Conservation (phyloP, 345 rosid genomes). For the Aethionema arabicum region DNA sequence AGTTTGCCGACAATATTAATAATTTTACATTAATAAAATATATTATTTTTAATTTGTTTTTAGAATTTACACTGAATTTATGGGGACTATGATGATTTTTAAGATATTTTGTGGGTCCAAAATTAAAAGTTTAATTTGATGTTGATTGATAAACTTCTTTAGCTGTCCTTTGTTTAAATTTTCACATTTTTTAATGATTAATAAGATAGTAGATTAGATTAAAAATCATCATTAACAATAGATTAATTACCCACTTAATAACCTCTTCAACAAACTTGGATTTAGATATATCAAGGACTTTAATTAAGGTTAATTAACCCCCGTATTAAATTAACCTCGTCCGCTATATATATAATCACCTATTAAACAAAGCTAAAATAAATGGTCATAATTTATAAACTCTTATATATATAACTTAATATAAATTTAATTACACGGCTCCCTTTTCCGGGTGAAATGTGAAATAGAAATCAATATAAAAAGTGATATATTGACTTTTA, state of each 20-base stretch:
- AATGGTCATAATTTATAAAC: too few species aligned
- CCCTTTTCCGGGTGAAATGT: too few species aligned
- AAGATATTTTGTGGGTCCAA: conserved; percentile 11
- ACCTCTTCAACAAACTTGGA: conserved; percentile 30
- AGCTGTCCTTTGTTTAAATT: too few species aligned
- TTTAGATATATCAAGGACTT: conserved; percentile 27
- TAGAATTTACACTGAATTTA: background rate
- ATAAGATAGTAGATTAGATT: background rate
- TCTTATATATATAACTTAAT: too few species aligned
- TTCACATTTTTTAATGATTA: too few species aligned
- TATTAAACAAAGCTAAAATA: background rate
- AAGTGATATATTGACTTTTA: too few species aligned
- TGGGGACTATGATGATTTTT: background rate
- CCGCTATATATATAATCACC: background rate
- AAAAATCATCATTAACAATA: conserved; percentile 20
- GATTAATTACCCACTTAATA: conserved; percentile 26
- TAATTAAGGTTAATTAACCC: conserved; percentile 13
- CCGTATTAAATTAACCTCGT: conserved; percentile 6
- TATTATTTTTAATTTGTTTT: background rate
- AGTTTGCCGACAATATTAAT: background rate
- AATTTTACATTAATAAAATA: background rate
- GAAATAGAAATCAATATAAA: too few species aligned
- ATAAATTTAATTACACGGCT: too few species aligned
- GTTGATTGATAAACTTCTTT: conserved; percentile 12
- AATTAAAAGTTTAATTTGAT: conserved; percentile 8